These are phyloP conservation scores for Dryadomyces quercus-mongolicae DNA, from an alignment of 2,329 filamentous ascomycete species.

Conservation along the genomic window DNA sequence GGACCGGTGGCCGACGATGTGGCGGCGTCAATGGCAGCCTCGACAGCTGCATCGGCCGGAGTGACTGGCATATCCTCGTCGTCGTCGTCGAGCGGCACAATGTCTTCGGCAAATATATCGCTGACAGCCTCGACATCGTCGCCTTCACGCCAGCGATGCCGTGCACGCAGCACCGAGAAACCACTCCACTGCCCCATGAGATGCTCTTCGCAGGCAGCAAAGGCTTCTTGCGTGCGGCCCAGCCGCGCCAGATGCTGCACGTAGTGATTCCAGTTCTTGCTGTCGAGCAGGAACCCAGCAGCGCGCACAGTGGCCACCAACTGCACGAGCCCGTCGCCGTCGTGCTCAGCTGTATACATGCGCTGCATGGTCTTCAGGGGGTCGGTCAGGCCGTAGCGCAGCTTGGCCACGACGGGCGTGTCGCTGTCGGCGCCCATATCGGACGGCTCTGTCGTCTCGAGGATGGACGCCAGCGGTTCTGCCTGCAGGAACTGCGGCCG, in stretches of 20 bases:
- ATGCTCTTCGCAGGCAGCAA: slow-evolving; percentile 58
- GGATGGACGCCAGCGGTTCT: not conserved
- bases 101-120: too few species aligned
- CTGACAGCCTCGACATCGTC: not conserved
- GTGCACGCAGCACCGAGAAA: slow-evolving; percentile 37
- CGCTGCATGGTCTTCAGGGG: slow-evolving; percentile 37
- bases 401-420: slow-evolving; percentile 25
- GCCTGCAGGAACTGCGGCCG: slow-evolving; percentile 15
- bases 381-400: slow-evolving; percentile 40
- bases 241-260: slow-evolving; percentile 54
- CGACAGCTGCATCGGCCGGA: too few species aligned
- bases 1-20: too few species aligned
- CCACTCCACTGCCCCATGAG: slow-evolving; percentile 73
- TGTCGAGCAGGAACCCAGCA: slow-evolving; percentile 63
- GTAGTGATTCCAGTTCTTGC: slow-evolving; percentile 69
- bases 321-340: slow-evolving; percentile 36
- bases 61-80: not conserved
- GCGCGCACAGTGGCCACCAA: slow-evolving; percentile 38
- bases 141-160: not conserved
- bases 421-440: not conserved
- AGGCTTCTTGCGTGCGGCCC: slow-evolving; percentile 52
- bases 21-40: too few species aligned
- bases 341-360: slow-evolving; percentile 25
- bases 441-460: not conserved
- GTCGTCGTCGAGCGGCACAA: not conserved